phyloP scores from a whole-genome alignment of 192 early-diverging fungal genomes.

The Obelidium mucronatum region DNA sequence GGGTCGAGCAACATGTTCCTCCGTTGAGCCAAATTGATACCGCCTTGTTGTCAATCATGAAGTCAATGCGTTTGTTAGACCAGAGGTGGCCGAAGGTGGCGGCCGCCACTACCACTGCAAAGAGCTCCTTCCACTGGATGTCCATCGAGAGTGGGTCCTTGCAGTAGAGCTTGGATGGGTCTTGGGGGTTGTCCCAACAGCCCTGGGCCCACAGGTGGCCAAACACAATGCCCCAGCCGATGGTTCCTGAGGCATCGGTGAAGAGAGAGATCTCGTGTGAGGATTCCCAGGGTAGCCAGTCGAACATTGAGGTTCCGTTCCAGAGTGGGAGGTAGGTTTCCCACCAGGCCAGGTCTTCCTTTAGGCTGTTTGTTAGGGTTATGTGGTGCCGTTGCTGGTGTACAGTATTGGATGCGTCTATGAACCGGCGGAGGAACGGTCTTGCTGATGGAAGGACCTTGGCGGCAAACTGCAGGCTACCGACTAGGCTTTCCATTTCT shows the following conservation, averaged over 20 bases:
- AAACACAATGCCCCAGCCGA: background rate
- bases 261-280: background rate
- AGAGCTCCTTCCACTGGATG: slow-evolving; percentile 5
- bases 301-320: slow-evolving; percentile 5
- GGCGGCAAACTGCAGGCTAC: background rate
- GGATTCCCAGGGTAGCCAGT: background rate
- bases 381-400: background rate
- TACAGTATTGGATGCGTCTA: background rate
- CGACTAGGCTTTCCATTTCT: background rate
- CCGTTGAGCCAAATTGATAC: background rate
- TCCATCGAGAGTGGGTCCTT: background rate
- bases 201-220: background rate
- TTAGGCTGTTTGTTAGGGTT: background rate
- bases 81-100: background rate
- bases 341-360: slow-evolving; percentile 29
- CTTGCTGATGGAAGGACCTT: background rate
- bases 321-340: background rate
- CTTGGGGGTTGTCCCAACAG: background rate
- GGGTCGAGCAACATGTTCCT: background rate
- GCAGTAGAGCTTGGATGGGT: background rate
- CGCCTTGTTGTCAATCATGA: background rate
- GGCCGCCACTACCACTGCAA: slow-evolving; percentile 5
- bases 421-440: background rate
- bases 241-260: background rate
- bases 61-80: background rate